Base-by-base conservation (phyloP, 768 basidiomycete species). In the Suillus tomentosus region DNA sequence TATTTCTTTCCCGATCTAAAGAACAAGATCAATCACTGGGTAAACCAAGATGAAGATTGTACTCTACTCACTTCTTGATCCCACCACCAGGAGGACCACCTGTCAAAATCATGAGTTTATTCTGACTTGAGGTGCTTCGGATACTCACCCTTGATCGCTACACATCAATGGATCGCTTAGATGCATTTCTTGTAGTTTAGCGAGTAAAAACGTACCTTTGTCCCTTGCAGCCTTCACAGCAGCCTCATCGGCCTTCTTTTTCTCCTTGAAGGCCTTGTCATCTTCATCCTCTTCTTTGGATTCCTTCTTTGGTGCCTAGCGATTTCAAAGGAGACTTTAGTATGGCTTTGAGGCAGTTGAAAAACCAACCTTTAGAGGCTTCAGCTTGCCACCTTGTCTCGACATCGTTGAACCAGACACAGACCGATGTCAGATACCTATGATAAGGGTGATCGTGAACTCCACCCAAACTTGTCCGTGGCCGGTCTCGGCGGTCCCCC, bases 381-480 rank as follows among this genome's bases (percentile, higher is more conserved):
- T 95, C 61, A 89, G 72, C 79, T 95, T 94, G 73, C 92, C 93
- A 66, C 90, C 91, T 81, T 91, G 88, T 79, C 91, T 84, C 55
- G 74, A 76, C 74, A 75, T 75, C 27, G 62, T 51, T 51, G 43
- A 51, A 58, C n/a, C 15, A 39, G 24, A 57, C 15, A 15, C 19
- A 45, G 31, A 31, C 31, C 5, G 31, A 36, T 24, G 22, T 57
- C 3, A 10, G 24, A 17, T 56, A 39, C 36, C 36, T 14, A 22
- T 56, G 22, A n/a, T 56, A 22, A 31, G 31, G 31, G 6, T 0
- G 31, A 31, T 31, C 3, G 31, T 31, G 31, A 31, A 31, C 31
- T 31, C 31, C 31, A 31, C 31, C 31, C 31, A 27, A 31, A 51
- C 8, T 2, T 10, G 24, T 27, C 9, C 15, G 15, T 51, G 27